Evolutionary conservation across 768 basidiomycete genomes (phyloP).

Genomic region (Suillus cothurnatus): DNA sequence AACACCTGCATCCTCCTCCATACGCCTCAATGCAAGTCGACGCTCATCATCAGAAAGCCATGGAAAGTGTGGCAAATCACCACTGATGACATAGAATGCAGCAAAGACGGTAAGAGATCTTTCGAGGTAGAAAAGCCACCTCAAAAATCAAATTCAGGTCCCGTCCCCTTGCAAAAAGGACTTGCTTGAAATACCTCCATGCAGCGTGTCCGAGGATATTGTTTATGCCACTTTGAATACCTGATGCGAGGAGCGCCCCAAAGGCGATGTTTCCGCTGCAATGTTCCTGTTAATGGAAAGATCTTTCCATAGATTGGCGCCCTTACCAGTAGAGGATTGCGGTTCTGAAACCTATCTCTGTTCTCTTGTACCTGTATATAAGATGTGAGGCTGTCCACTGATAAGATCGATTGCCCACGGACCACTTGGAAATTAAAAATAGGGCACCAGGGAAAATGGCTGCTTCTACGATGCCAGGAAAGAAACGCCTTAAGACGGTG

Average conservation of each 20-base stretch:
- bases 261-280: conserved; percentile 50
- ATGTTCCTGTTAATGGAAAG: not conserved
- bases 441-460: conserved; percentile 50
- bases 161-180: not conserved
- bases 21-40: conserved; percentile 53
- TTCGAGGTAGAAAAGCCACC: conserved; percentile 54
- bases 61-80: conserved; percentile 55
- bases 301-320: not conserved
- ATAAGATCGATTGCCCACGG: conserved; percentile 31
- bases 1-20: conserved; percentile 68
- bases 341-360: conserved; percentile 46
- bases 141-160: conserved; percentile 21
- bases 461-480: conserved; percentile 55
- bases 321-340: conserved; percentile 45
- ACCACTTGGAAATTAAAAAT: conserved; percentile 38
- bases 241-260: conserved; percentile 51
- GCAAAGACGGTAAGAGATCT: conserved; percentile 47
- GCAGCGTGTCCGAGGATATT: conserved; percentile 49
- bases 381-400: conserved; percentile 23
- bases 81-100: conserved; percentile 45
- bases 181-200: conserved; percentile 44
- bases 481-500: conserved; percentile 50
- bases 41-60: conserved; percentile 42
- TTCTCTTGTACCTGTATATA: conserved; percentile 42
- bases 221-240: conserved; percentile 49